Evolutionary conservation across 1,139 yeast genomes (phyloP).

Genomic region (Debaryomyces robertsiae): DNA sequence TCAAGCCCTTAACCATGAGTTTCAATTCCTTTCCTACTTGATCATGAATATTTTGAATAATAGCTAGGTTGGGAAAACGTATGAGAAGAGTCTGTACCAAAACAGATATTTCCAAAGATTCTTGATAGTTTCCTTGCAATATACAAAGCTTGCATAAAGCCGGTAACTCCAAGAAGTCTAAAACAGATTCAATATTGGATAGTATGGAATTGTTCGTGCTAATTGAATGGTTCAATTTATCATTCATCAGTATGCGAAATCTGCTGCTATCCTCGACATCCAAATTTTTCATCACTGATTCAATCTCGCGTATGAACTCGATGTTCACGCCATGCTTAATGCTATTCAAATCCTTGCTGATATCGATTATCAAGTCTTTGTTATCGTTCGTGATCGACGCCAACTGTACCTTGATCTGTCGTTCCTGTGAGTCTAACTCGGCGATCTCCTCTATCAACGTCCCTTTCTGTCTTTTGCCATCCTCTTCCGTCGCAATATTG

Average conservation of each 20-base stretch:
- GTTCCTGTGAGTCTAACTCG: constrained; percentile 41
- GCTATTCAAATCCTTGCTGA: constrained; percentile 33
- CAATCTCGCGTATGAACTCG: constrained; percentile 28
- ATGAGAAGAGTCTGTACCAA: constrained; percentile 67
- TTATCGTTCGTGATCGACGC: constrained; percentile 39
- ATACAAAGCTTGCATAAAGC: constrained; percentile 82
- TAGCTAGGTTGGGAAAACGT: constrained; percentile 63
- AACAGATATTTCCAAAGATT: constrained; percentile 78
- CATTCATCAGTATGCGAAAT: constrained; percentile 18
- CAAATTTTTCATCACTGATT: constrained; percentile 21
- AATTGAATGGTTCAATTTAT: constrained; percentile 25
- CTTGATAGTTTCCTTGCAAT: constrained; percentile 83
- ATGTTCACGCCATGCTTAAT: constrained; percentile 26
- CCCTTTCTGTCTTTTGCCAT: constrained; percentile 16
- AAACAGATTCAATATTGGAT: constrained; percentile 67
- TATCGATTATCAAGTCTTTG: constrained; percentile 44
- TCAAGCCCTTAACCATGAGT: constrained; percentile 66
- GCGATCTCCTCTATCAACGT: constrained; percentile 51
- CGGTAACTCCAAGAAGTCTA: constrained; percentile 83
- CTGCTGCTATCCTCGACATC: constrained; percentile 9
- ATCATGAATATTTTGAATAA: constrained; percentile 57
- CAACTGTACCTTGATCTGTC: constrained; percentile 34
- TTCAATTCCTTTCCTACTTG: constrained; percentile 61
- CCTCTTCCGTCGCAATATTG: constrained; percentile 13
- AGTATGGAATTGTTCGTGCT: constrained; percentile 43